Evolutionary conservation across 2,329 filamentous ascomycete species (phyloP).

Genomic region (Ophiostoma populinum): DNA sequence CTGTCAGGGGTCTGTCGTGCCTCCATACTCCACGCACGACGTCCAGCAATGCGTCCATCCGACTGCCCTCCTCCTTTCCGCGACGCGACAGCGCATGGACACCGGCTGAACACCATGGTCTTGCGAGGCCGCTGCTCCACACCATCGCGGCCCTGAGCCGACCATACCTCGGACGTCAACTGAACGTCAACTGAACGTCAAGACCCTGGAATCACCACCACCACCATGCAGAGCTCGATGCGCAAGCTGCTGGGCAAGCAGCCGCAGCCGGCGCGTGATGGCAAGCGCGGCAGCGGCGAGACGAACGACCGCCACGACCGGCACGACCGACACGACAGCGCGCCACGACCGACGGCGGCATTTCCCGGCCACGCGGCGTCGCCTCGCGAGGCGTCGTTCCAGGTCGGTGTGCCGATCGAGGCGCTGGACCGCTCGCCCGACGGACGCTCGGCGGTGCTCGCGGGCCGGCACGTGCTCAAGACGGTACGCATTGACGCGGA

Average conservation of each 20-base stretch:
- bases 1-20: too few species aligned
- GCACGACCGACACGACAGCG: conserved; percentile 13
- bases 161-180: too few species aligned
- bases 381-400: conserved; percentile 37
- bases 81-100: too few species aligned
- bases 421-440: conserved; percentile 42
- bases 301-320: not conserved
- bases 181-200: too few species aligned
- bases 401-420: conserved; percentile 33
- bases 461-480: conserved; percentile 43
- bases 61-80: too few species aligned
- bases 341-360: conserved; percentile 20
- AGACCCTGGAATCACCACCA: too few species aligned
- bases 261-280: conserved; percentile 14
- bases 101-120: too few species aligned
- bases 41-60: too few species aligned
- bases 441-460: conserved; percentile 36
- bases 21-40: too few species aligned
- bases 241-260: conserved; percentile 42
- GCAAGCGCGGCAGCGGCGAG: not conserved
- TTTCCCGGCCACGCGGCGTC: conserved; percentile 13
- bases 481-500: conserved; percentile 34
- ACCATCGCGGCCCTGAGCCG: too few species aligned
- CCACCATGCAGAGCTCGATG: conserved; percentile 19
- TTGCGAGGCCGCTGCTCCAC: too few species aligned